These are phyloP conservation scores for Xerocomellus dryophilus DNA, from an alignment of 768 basidiomycete species.

Conservation along the genomic window DNA sequence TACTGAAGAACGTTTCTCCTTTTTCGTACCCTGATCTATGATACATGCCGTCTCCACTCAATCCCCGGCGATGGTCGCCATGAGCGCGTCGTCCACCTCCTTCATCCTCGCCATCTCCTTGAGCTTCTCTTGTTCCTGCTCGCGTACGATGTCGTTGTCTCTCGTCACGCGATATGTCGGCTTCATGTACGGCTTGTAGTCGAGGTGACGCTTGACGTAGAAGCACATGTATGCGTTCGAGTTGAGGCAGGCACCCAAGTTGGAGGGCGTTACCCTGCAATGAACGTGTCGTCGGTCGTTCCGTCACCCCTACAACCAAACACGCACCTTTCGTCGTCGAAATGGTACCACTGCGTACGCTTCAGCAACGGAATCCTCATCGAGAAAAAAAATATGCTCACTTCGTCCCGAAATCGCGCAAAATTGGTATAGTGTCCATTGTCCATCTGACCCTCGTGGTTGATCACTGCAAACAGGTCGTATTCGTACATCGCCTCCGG, in stretches of 20 bases:
- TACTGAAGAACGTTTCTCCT: background rate
- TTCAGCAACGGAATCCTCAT: background rate
- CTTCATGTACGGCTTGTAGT: constrained; percentile 70
- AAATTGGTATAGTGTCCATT: constrained; percentile 94
- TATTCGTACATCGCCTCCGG: constrained; percentile 79
- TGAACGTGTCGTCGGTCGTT: background rate
- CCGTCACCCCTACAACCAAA: background rate
- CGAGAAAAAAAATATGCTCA: constrained; percentile 36
- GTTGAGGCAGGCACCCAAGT: constrained; percentile 59
- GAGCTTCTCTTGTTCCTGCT: constrained; percentile 54
- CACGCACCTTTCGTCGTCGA: constrained; percentile 88
- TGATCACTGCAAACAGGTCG: constrained; percentile 89
- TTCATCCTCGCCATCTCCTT: constrained; percentile 51
- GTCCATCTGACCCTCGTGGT: constrained; percentile 91
- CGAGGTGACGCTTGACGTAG: constrained; percentile 86
- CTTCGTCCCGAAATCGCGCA: constrained; percentile 81
- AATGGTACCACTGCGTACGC: constrained; percentile 75
- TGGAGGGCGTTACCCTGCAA: constrained; percentile 67
- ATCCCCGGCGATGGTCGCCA: constrained; percentile 41
- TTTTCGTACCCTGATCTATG: background rate
- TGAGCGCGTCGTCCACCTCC: constrained; percentile 64
- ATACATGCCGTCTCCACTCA: constrained; percentile 5
- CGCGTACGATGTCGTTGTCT: constrained; percentile 63
- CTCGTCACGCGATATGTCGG: constrained; percentile 66
- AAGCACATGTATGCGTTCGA: constrained; percentile 93